phyloP scores from a whole-genome alignment of 805 yeast genomes.

The Monosporozyma siamensis region DNA sequence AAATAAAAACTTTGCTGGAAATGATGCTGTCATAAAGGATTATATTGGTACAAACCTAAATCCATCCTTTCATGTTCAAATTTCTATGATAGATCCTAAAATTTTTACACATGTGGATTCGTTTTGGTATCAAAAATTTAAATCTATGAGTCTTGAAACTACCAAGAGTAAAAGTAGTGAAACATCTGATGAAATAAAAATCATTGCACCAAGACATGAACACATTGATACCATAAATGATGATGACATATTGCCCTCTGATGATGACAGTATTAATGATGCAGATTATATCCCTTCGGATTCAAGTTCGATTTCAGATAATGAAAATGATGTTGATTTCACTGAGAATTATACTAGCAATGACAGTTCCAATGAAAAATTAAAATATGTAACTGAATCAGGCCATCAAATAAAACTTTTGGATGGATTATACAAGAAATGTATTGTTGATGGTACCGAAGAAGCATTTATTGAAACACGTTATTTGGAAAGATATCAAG shows the following conservation, averaged over 20 bases:
- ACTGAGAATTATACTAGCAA: too few relatives aligned
- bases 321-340: neutral
- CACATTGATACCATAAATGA: too few relatives aligned
- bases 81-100: conserved; percentile 8
- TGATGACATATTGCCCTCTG: neutral
- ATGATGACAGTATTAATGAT: neutral
- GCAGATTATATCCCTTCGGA: neutral
- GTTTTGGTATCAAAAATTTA: conserved; percentile 2
- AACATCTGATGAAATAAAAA: neutral
- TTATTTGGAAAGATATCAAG: conserved; percentile 11
- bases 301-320: neutral
- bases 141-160: too few relatives aligned
- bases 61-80: conserved; percentile 22
- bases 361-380: too few relatives aligned
- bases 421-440: conserved; percentile 17
- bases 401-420: conserved; percentile 11
- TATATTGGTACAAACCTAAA: conserved; percentile 9
- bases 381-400: conserved; percentile 11
- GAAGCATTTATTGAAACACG: conserved; percentile 16
- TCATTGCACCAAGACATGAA: neutral
- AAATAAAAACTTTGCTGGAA: conserved; percentile 14
- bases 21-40: conserved; percentile 14
- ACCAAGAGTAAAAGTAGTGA: too few relatives aligned
- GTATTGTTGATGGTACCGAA: conserved; percentile 18
- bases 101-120: neutral